A percentile compares a stretch with the other conserved stretches of the same genome.
Evolutionary conservation across 257 asterid genomes (phyloP).

Genomic region (Ilex asprella): DNA sequence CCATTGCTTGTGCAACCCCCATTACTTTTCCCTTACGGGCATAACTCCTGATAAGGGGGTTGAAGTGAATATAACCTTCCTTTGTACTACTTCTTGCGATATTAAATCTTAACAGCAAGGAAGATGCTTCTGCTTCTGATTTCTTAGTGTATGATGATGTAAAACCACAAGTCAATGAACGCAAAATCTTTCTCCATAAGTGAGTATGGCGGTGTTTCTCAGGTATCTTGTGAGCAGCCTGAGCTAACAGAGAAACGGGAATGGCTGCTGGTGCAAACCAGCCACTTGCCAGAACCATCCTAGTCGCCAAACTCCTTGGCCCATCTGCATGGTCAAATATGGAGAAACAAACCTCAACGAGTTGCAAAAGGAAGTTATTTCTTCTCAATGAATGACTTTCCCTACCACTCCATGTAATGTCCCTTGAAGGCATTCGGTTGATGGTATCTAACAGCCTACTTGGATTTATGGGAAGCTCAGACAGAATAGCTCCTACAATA

Average conservation of each 20-base stretch:
- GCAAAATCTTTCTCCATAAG: conserved; percentile 54
- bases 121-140: conserved; percentile 69
- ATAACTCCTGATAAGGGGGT: conserved; percentile 43
- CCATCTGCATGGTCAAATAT: conserved; percentile 94
- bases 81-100: conserved; percentile 46
- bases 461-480: conserved; percentile 93
- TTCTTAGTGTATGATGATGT: conserved; percentile 55
- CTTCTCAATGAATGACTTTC: conserved; percentile 58
- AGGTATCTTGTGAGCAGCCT: conserved; percentile 75
- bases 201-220: conserved; percentile 54
- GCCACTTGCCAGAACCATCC: conserved; percentile 86
- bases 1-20: conserved; percentile 61
- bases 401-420: conserved; percentile 43
- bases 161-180: conserved; percentile 61
- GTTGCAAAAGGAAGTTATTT: conserved; percentile 73
- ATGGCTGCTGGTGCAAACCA: conserved; percentile 88
- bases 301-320: conserved; percentile 78
- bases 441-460: conserved; percentile 81
- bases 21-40: conserved; percentile 52
- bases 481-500: conserved; percentile 76
- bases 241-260: conserved; percentile 51
- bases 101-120: conserved; percentile 50
- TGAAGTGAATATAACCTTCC: conserved; percentile 54
- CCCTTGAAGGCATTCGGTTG: conserved; percentile 68
- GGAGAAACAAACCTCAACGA: conserved; percentile 91